A percentile compares a stretch with the other conserved stretches of the same genome.
Conservation (phyloP, 2,329 filamentous ascomycete species). For the Macroventuria anomochaeta region DNA sequence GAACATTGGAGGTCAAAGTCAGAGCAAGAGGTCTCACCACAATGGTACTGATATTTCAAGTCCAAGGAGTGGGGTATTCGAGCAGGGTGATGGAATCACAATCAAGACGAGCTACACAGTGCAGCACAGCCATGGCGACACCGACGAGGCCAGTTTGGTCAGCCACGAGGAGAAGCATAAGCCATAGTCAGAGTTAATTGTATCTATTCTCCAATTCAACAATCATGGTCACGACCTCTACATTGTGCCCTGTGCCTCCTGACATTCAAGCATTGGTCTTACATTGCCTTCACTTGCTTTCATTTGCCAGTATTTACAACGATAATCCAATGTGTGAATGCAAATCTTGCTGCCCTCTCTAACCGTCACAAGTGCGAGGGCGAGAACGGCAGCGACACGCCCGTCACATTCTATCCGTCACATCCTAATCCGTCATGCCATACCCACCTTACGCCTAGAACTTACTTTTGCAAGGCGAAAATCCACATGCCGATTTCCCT, state of each 20-base stretch:
- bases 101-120: slow-evolving; percentile 30
- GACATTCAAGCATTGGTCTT: too few species aligned
- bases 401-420: too few species aligned
- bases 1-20: slow-evolving; percentile 15
- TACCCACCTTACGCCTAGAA: background rate
- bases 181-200: background rate
- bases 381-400: too few species aligned
- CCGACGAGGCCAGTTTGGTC: slow-evolving; percentile 28
- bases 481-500: background rate
- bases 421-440: background rate
- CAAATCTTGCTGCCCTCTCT: too few species aligned
- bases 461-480: background rate
- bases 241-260: too few species aligned
- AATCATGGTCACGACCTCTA: background rate
- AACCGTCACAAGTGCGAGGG: too few species aligned
- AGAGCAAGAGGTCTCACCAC: slow-evolving; percentile 17
- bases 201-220: background rate
- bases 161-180: slow-evolving; percentile 14
- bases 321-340: too few species aligned
- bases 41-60: slow-evolving; percentile 11
- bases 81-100: slow-evolving; percentile 23
- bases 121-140: slow-evolving; percentile 24
- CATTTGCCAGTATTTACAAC: too few species aligned
- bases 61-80: slow-evolving; percentile 4
- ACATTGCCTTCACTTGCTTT: too few species aligned